Evolutionary conservation across 177 flowering plant genomes (phyloP), one percentile per base, ranked within the genome.

Genomic region (Vitis hybrid): DNA sequence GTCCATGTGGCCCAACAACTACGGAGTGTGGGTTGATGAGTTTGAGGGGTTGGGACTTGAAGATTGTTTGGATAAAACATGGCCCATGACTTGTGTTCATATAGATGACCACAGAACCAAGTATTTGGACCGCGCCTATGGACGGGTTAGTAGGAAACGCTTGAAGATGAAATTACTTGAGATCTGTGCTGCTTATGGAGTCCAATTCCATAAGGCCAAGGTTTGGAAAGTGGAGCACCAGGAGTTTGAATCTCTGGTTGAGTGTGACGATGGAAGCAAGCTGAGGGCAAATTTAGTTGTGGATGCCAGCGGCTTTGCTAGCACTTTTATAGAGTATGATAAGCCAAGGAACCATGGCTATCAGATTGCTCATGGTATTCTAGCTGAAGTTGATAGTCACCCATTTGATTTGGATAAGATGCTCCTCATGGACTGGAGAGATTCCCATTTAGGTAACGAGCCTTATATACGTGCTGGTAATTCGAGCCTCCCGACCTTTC

Each of bases 371-470:
- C 92, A 92, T 74, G 93, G 97, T 5, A 81, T 90, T 62, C 68
- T 91, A 48, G 92, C 88, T 11, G 89, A 89, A 71, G 97, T 91
- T 0, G 90, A 90, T 4, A 60, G 15, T 9, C 97, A 90, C 62
- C 97, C 94, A 1, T 90, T 84, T 72, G 97, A 91, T 75, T 71
- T 88, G 60, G 87, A 90, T 32, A 86, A 90, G 69, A 90, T 91
- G 91, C 85, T 91, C 35, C 81, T 91, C 4, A 90, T 90, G 94
- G 97, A 91, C 72, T 91, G 94, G 93, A 87, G 97, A 72, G 91
- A 90, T 64, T 69, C 89, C 49, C 92, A 91, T 72, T 21, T 91
- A 74, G 86, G 86, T 2, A 88, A 86, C 49, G 94, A 90, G 77
- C 92, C 94, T 35, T 70, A 75, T 32, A 48, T 90, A 27, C 78